Percentiles rank a stretch among this genome's conserved stretches.
Conservation (phyloP, 331 rosid species). For the Acacia pycnantha region DNA sequence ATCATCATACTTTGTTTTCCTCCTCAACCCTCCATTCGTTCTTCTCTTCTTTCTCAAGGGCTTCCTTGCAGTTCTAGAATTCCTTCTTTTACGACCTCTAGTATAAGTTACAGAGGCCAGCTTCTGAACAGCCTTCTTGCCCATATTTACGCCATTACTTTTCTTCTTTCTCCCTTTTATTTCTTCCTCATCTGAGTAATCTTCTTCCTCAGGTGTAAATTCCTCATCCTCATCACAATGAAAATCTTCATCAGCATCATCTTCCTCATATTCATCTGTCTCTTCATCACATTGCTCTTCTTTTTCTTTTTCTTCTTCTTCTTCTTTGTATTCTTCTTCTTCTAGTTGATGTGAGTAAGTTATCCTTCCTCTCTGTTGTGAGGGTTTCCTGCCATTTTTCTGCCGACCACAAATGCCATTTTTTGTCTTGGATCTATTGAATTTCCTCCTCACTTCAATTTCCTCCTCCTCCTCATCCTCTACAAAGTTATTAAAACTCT, state of each 20-base stretch:
- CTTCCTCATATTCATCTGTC: conserved; percentile 26
- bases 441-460: conserved; percentile 34
- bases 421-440: conserved; percentile 34
- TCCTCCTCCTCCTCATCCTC: conserved; percentile 48
- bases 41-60: conserved; percentile 46
- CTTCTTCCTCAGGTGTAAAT: conserved; percentile 60
- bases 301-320: not conserved
- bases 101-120: conserved; percentile 5
- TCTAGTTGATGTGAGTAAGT: conserved; percentile 13
- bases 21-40: conserved; percentile 36
- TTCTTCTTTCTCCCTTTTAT: conserved; percentile 42
- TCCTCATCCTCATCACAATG: conserved; percentile 55
- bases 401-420: conserved; percentile 9
- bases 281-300: conserved; percentile 20
- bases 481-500: conserved; percentile 38
- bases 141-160: conserved; percentile 30
- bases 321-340: not conserved
- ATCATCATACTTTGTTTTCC: conserved; percentile 32
- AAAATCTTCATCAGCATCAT: conserved; percentile 38
- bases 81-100: conserved; percentile 41
- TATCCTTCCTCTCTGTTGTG: conserved; percentile 30
- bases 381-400: conserved; percentile 32
- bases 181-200: conserved; percentile 54
- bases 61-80: conserved; percentile 41
- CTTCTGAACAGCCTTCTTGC: conserved; percentile 37